Evolutionary conservation across 805 yeast genomes (phyloP).

Genomic region (Zygotorulaspora florentina): DNA sequence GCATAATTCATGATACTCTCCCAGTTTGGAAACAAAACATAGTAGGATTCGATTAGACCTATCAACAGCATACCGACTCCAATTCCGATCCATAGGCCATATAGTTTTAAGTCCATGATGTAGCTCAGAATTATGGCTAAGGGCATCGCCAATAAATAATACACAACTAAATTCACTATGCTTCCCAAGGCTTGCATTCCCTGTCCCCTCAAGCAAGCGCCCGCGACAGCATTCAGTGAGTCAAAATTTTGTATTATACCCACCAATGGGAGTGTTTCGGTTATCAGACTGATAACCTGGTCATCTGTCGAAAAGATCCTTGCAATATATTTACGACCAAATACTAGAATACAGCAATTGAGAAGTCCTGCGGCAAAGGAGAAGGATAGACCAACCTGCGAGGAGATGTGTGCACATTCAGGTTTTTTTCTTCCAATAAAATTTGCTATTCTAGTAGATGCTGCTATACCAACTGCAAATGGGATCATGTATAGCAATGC

Average conservation of each 20-base stretch:
- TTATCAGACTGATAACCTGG: conserved; percentile 50
- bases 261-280: conserved; percentile 52
- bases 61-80: conserved; percentile 53
- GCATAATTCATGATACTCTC: conserved; percentile 46
- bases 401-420: conserved; percentile 44
- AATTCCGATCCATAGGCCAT: conserved; percentile 78
- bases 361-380: conserved; percentile 44
- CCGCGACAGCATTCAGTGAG: conserved; percentile 65
- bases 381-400: conserved; percentile 42
- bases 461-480: conserved; percentile 66
- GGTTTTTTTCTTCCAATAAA: conserved; percentile 57
- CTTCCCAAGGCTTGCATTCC: conserved; percentile 82
- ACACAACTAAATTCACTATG: conserved; percentile 58
- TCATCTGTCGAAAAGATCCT: conserved; percentile 56
- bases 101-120: conserved; percentile 42
- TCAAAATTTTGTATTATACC: conserved; percentile 70
- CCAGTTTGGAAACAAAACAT: conserved; percentile 52
- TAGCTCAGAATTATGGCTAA: conserved; percentile 55
- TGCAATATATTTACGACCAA: conserved; percentile 50
- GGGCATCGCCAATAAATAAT: conserved; percentile 75
- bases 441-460: conserved; percentile 69
- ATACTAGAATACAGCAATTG: conserved; percentile 48
- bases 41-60: conserved; percentile 46
- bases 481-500: conserved; percentile 69
- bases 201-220: conserved; percentile 81